Conservation (phyloP, 208 protist genomes). For the Trypanosoma rangeli region DNA sequence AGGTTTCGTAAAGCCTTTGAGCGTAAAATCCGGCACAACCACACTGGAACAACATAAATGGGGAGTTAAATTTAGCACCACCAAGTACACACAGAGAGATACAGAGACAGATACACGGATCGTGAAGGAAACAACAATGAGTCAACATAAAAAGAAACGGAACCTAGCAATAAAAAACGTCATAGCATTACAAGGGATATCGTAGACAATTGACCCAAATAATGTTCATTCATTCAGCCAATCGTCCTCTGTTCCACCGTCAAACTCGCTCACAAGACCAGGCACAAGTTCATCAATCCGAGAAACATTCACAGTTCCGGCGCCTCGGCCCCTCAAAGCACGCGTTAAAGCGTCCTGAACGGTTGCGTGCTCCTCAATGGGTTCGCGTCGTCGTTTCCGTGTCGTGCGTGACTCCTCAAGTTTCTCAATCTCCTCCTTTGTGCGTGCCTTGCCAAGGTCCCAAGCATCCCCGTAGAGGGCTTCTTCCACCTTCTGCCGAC, state of each 20-base stretch:
- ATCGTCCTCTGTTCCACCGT: constrained; percentile 51
- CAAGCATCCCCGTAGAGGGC: constrained; percentile 71
- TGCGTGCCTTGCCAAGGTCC: constrained; percentile 66
- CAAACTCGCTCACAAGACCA: constrained; percentile 45
- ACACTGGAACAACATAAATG: constrained; percentile 1
- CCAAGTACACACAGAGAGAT: neutral
- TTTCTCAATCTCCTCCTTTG: constrained; percentile 62
- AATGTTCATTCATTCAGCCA: constrained; percentile 40
- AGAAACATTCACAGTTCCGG: constrained; percentile 60
- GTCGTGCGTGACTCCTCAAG: constrained; percentile 45
- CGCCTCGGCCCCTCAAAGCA: constrained; percentile 60
- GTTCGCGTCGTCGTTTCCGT: constrained; percentile 52
- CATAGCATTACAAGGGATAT: constrained; percentile 10
- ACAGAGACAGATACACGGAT: neutral
- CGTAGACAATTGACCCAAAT: neutral
- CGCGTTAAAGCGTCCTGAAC: constrained; percentile 65
- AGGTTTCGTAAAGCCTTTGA: too few relatives aligned
- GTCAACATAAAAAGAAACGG: neutral
- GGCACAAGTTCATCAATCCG: constrained; percentile 81
- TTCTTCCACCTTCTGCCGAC: constrained; percentile 65
- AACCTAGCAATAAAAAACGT: neutral
- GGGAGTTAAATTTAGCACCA: neutral
- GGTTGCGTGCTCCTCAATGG: constrained; percentile 44
- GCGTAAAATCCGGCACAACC: too few relatives aligned
- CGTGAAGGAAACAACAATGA: neutral